Base-by-base conservation (phyloP, 2,329 filamentous ascomycete species). In the Trichocomaceae sp. region DNA sequence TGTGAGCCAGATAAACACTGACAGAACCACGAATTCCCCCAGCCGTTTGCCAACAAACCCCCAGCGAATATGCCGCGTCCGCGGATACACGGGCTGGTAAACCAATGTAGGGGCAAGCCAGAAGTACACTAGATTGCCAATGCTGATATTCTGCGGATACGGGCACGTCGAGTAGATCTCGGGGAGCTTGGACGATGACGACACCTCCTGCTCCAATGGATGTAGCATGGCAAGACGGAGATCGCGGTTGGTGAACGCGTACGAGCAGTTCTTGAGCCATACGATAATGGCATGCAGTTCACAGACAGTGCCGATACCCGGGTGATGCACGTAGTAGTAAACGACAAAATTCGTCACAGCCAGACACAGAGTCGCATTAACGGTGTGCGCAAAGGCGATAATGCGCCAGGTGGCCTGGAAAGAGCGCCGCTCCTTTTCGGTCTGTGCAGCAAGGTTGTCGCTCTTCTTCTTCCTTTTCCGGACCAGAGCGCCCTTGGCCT, bases 61-160 rank as follows among this genome's bases (percentile, higher is more conserved):
- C 90, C 91, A 96, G 59, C 93, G 82, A 62, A 96, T 88, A 55
- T 80, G 82, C 8, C 83, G 77, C 5, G 88, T 90, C 44, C 91
- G 87, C 19, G 93, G 93, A 69, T 99, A 99, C 13, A 93, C 90
- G 1, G 93, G 93, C 75, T 99, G 93, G 70, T 99, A 99, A 45
- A 97, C 87, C 51, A 99, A 79, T 0, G 93, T 99, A 0, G 93
- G 93, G 0, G 92, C 93, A 85, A 91, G 92, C 92, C 93, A 97
- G 71, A 99, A 99, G 74, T 97, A 99, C 56, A 83, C 83, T 23
- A 99, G 77, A 68, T 97, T 99, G 50, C 79, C 74, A 62, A 96
- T 79, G 2, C 90, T 95, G 70, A 99, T 88, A 70, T 97, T 99
- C 47, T 82, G 74, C 0, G 93, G 93, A 68, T 99, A 99, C 0